Percentiles rank a stretch among this genome's conserved stretches.
Conservation (phyloP, 2,329 filamentous ascomycete species). For the Fusarium guadeloupense region DNA sequence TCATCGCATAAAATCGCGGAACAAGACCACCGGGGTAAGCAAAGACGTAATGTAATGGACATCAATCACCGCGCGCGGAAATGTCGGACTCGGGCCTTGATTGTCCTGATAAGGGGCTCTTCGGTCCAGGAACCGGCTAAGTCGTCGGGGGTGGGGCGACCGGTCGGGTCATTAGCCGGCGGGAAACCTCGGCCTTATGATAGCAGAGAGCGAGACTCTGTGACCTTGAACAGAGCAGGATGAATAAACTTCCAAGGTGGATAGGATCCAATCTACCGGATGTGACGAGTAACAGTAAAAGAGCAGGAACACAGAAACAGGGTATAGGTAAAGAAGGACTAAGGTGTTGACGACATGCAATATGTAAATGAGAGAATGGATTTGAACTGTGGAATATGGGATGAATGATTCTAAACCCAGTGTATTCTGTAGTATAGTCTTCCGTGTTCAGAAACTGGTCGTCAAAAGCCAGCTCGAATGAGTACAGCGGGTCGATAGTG, state of each 20-base stretch:
- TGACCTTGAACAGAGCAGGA: constrained; percentile 22
- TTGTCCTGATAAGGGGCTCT: constrained; percentile 23
- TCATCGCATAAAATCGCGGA: constrained; percentile 34
- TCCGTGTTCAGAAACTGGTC: constrained; percentile 1
- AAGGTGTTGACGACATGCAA: constrained; percentile 1
- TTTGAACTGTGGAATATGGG: constrained; percentile 10
- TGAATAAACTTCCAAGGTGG: constrained; percentile 7
- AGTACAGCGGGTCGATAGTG: neutral
- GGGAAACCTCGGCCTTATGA: constrained; percentile 38
- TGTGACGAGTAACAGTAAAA: neutral
- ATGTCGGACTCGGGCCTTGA: constrained; percentile 3
- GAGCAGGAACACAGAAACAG: neutral
- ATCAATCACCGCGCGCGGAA: constrained; percentile 40
- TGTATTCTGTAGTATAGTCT: constrained; percentile 4
- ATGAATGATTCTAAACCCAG: constrained; percentile 6
- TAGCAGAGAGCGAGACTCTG: constrained; percentile 25
- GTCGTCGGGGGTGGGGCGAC: constrained; percentile 16
- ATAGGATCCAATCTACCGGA: neutral
- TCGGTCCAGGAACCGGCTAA: constrained; percentile 37
- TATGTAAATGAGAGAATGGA: constrained; percentile 5
- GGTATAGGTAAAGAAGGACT: neutral
- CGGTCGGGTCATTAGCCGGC: constrained; percentile 29
- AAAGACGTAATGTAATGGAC: constrained; percentile 38
- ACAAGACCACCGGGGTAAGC: constrained; percentile 23
- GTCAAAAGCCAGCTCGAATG: constrained; percentile 8